These are phyloP conservation scores for Annulohypoxylon truncatum DNA, from an alignment of 2,329 filamentous ascomycete genomes.

Conservation along the genomic window DNA sequence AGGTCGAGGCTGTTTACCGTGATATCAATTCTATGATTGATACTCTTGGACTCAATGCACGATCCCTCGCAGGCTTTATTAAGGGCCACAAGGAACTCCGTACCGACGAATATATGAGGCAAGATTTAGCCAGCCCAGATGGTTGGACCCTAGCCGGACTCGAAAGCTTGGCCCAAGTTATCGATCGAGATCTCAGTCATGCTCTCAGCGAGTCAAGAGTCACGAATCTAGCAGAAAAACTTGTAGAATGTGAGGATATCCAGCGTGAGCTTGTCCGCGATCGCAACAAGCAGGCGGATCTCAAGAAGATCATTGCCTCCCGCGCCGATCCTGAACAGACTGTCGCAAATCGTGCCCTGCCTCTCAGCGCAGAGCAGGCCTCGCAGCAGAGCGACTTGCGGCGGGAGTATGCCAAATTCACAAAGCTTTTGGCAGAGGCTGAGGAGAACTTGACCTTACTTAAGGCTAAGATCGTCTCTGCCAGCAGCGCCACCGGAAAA, in stretches of 20 bases:
- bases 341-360: conserved; percentile 74
- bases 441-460: conserved; percentile 85
- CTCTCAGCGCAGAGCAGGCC: conserved; percentile 85
- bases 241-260: conserved; percentile 75
- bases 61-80: conserved; percentile 73
- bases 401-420: conserved; percentile 77
- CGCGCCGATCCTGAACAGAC: conserved; percentile 74
- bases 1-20: conserved; percentile 76
- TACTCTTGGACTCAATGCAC: conserved; percentile 84
- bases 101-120: conserved; percentile 66
- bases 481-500: conserved; percentile 62
- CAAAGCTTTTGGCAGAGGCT: conserved; percentile 78
- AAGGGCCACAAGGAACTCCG: conserved; percentile 71
- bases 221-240: conserved; percentile 73
- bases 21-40: conserved; percentile 96
- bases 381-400: conserved; percentile 87
- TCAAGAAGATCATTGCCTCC: conserved; percentile 79
- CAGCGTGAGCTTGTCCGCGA: conserved; percentile 77
- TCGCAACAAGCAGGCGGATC: conserved; percentile 79
- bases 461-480: conserved; percentile 77
- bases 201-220: conserved; percentile 76
- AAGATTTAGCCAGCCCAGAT: conserved; percentile 76
- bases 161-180: conserved; percentile 71
- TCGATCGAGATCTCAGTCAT: conserved; percentile 71
- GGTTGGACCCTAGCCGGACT: conserved; percentile 83